Conservation (phyloP, 2,329 filamentous ascomycete species). For the Corinectria fuckeliana region DNA sequence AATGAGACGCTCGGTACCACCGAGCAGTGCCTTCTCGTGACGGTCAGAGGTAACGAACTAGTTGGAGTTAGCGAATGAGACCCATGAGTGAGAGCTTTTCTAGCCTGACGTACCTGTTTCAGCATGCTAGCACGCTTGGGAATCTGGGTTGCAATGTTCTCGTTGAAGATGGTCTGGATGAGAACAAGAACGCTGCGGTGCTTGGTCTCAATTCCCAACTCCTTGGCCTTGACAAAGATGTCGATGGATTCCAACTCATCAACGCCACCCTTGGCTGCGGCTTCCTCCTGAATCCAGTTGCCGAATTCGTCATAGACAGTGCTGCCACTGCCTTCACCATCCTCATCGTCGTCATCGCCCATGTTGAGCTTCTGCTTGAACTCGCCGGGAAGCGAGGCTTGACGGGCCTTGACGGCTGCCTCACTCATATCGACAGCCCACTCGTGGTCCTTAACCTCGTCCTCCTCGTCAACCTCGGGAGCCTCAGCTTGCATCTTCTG, state of each 20-base stretch:
- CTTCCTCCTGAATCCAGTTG: conserved; percentile 84
- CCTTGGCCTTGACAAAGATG: conserved; percentile 96
- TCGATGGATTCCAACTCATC: conserved; percentile 85
- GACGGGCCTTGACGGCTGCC: conserved; percentile 92
- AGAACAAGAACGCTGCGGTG: conserved; percentile 92
- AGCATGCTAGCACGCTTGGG: conserved; percentile 83
- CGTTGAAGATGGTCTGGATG: conserved; percentile 91
- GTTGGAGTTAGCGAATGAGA: conserved; percentile 39
- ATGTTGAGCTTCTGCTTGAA: conserved; percentile 91
- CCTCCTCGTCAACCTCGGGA: conserved; percentile 55
- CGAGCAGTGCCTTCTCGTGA: conserved; percentile 94
- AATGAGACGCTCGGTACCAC: conserved; percentile 92
- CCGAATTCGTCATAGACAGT: conserved; percentile 89
- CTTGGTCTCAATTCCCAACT: conserved; percentile 92
- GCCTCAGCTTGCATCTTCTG: conserved; percentile 76
- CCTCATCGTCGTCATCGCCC: conserved; percentile 80
- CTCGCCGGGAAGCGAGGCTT: conserved; percentile 90
- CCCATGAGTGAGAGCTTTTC: neutral
- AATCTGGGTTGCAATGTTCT: conserved; percentile 88
- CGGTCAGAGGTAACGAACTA: conserved; percentile 87
- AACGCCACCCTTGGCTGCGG: conserved; percentile 74
- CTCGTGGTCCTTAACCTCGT: conserved; percentile 80
- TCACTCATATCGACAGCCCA: conserved; percentile 98
- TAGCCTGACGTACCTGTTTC: conserved; percentile 70
- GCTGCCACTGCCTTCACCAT: conserved; percentile 75